Evolutionary conservation across 495 filamentous ascomycete genomes (phyloP).

Genomic region (Trichoderma reesei): DNA sequence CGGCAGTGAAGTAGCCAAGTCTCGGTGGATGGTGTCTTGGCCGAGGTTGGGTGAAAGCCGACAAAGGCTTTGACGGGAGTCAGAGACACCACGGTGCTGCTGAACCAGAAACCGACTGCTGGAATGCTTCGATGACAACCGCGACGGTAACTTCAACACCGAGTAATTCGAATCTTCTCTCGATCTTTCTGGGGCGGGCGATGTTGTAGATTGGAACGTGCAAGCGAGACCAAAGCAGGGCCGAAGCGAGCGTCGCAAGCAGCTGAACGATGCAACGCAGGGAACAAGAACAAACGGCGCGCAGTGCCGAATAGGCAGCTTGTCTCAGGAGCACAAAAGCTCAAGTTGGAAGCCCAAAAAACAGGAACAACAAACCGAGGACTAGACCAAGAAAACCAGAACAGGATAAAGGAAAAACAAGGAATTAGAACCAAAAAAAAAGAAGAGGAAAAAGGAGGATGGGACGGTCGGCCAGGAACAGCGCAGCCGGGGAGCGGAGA

Average conservation of each 20-base stretch:
- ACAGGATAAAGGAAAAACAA: background rate
- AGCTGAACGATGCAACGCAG: background rate
- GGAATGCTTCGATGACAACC: background rate
- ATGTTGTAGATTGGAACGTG: background rate
- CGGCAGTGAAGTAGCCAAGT: background rate
- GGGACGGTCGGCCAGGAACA: conserved; percentile 3
- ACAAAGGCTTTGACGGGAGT: background rate
- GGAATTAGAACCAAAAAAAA: conserved; percentile 7
- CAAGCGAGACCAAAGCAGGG: background rate
- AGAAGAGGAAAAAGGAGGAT: conserved; percentile 5
- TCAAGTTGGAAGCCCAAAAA: background rate
- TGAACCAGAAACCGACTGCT: background rate
- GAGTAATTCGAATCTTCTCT: background rate
- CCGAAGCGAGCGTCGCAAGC: background rate
- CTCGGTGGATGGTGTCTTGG: background rate
- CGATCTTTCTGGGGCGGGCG: background rate
- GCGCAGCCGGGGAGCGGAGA: conserved; percentile 6
- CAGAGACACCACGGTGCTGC: background rate
- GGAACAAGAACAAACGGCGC: background rate
- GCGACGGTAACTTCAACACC: background rate
- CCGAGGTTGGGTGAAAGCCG: background rate
- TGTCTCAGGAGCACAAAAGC: background rate
- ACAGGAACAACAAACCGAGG: too few relatives aligned
- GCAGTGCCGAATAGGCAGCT: background rate
- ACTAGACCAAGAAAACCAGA: background rate